Base-by-base conservation (phyloP, 371 early-diverging fungal species). In the Umbelopsis sp. region DNA sequence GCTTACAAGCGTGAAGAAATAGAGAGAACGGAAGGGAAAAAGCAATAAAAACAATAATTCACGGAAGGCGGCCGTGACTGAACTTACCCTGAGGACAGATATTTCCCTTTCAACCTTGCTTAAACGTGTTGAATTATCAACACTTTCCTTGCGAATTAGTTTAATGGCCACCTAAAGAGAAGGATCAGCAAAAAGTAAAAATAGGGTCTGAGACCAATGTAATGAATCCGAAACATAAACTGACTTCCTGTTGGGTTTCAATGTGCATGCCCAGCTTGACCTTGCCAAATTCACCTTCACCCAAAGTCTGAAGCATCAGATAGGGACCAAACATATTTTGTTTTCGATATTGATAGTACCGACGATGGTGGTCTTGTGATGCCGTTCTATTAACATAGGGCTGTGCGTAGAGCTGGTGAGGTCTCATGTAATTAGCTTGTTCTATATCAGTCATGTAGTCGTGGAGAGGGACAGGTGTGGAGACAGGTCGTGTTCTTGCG, bases 221-320 rank as follows among this genome's bases (percentile, higher is more conserved):
- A 51, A 63, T 50, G 46, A 65, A 63, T 46, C 24, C 45, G 44
- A 70, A 69, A 63, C 32, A 69, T 22, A 50, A 65, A 29, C 22
- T 76, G 87, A 96, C 99, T 88, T 96, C 97, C 72, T 93, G 92
- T n/a, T 96, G 94, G 20, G 94, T 92, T 53, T 95, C 84, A 65
- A 91, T 90, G 81, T 98, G 94, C 70, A 96, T 89, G 18, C 96
- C 99, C 29, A 98, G 89, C 75, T 99, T 98, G 72, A 99, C 99
- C 79, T 98, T 97, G 65, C 97, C 97, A 82, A 98, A 99, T 80
- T 98, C 98, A 45, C 99, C 99, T 80, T 96, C 98, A 65, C 99
- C 99, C 16, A 99, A 84, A 14, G 97, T 95, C 78, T 97, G 98
- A 25, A 96, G 86, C 50, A 99, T 81, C 20, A 92, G 88, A 80